Evolutionary conservation across 2,329 filamentous ascomycete species (phyloP), one percentile per base, ranked within the genome.

Genomic region (Colletotrichum liaoningense): DNA sequence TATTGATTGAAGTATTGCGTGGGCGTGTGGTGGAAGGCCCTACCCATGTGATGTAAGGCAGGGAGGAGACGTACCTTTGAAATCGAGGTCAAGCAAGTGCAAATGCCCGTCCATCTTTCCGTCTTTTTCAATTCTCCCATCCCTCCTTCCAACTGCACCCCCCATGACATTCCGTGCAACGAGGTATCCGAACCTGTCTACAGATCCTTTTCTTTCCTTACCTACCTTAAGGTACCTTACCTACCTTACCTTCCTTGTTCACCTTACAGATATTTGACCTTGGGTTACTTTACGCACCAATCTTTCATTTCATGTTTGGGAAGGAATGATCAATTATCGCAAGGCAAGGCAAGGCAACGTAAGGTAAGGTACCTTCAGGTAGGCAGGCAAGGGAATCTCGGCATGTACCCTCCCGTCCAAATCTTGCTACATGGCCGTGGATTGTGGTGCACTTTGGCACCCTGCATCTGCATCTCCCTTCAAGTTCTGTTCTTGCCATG

Each of bases 101-200:
- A n/a, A 65, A 14, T 56, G 42, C 16, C 38, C 38, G 38, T 42
- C 63, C 63, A 56, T 56, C 16, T 65, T 56, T 56, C 42, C 35
- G 28, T 64, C 52, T 64, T 73, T 63, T 28, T n/a, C 33, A 42
- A n/a, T 55, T 55, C 24, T 60, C 54, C 16, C 56, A 35, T 26
- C 42, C 64, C 33, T 33, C 46, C 26, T 62, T 33, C 24, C 42
- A n/a, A 65, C 28, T 63, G 66, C 33, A 62, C 26, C 30, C 69
- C 56, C 59, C 66, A 64, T 70, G 67, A 30, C 59, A 70, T 24
- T 42, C 42, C 55, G 63, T 70, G 67, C 70, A 70, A 60, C 38
- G 38, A 42, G 38, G 38, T 42, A 14, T 42, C 38, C 38, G 38
- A 19, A 42, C 16, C 38, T 19, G 38, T 16, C 16, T 42, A 42